phyloP scores from a whole-genome alignment of 176 grass and related monocot species.

The Bolboschoenus planiculmis region DNA sequence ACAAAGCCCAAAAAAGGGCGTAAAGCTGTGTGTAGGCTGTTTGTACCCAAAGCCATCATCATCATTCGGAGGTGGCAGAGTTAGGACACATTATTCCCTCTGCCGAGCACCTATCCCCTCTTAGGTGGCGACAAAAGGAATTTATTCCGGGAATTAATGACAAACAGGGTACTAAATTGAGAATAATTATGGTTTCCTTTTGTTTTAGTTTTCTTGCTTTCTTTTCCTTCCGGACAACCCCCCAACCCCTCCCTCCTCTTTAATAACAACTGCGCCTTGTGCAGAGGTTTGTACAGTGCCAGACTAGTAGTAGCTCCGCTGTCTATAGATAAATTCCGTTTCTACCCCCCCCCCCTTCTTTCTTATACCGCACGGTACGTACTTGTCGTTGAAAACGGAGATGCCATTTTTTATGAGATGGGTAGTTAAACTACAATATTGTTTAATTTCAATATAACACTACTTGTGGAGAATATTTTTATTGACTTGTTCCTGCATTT shows the following conservation, averaged over 20 bases:
- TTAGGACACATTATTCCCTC: slow-evolving; percentile 22
- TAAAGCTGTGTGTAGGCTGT: background rate
- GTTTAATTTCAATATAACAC: background rate
- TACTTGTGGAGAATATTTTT: background rate
- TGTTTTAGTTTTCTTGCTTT: background rate
- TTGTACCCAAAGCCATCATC: slow-evolving; percentile 20
- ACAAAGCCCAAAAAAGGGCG: background rate
- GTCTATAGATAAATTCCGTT: background rate
- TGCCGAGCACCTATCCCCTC: slow-evolving; percentile 13
- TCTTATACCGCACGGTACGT: slow-evolving; percentile 21
- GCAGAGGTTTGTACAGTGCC: background rate
- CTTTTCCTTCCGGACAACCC: too few relatives aligned
- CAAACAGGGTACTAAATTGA: slow-evolving; percentile 23
- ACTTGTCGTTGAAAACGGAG: background rate
- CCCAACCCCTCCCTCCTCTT: too few relatives aligned
- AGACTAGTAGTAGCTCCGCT: background rate
- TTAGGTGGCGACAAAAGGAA: slow-evolving; percentile 31
- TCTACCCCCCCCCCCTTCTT: slow-evolving; percentile 7
- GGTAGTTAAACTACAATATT: background rate
- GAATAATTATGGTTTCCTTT: slow-evolving; percentile 25
- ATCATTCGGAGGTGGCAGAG: background rate
- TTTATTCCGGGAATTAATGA: slow-evolving; percentile 21
- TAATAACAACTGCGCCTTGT: slow-evolving; percentile 1
- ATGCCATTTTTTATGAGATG: background rate
- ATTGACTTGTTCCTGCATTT: background rate